A percentile compares a stretch with the other conserved stretches of the same genome.
These are phyloP conservation scores for Saccharomycopsis oosterbeekiorum DNA, from an alignment of 805 yeast species.

Conservation along the genomic window DNA sequence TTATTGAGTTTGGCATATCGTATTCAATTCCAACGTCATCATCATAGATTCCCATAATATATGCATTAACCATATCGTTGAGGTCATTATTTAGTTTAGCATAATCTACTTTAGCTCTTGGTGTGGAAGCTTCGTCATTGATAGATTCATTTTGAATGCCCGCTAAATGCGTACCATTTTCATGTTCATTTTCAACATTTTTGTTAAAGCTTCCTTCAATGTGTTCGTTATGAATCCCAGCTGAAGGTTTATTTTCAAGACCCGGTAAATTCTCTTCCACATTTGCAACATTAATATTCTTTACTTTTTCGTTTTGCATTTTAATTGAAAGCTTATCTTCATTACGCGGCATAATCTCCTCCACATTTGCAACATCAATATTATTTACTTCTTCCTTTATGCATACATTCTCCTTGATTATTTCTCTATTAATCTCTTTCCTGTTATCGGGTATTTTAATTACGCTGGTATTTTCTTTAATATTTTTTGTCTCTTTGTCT, in stretches of 20 bases:
- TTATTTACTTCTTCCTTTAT: conserved; percentile 16
- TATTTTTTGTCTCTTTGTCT: neutral
- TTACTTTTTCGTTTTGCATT: neutral
- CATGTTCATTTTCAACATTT: conserved; percentile 14
- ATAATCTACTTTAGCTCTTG: conserved; percentile 25
- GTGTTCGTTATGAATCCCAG: neutral
- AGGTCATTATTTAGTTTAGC: conserved; percentile 30
- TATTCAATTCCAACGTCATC: conserved; percentile 43
- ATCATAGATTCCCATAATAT: conserved; percentile 41
- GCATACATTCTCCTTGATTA: neutral
- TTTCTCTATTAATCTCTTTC: neutral
- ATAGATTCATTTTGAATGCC: conserved; percentile 8
- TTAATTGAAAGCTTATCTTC: neutral
- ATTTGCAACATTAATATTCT: conserved; percentile 13
- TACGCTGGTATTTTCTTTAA: neutral
- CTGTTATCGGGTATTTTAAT: conserved; percentile 1
- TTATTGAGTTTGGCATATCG: conserved; percentile 29
- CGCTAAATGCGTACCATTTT: neutral
- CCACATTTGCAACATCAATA: conserved; percentile 7
- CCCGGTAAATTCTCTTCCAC: neutral
- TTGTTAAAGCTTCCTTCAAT: neutral
- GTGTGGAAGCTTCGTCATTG: conserved; percentile 15
- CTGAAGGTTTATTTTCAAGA: neutral
- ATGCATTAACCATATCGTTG: conserved; percentile 45
- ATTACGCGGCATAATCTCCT: neutral